Evolutionary conservation across 2,329 filamentous ascomycete genomes (phyloP).

Genomic region (Epicoccum nigrum): DNA sequence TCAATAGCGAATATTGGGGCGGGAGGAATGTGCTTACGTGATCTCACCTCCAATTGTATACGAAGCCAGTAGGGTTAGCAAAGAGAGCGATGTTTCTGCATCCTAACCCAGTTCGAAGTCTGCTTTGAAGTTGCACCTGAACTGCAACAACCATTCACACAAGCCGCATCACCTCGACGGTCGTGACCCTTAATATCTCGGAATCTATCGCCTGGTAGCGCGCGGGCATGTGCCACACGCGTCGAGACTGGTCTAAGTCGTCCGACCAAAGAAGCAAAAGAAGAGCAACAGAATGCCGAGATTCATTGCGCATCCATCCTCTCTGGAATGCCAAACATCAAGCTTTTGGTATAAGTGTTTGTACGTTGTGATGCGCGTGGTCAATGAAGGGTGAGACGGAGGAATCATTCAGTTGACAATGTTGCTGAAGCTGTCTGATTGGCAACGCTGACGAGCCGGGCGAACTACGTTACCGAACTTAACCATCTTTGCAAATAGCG

Average conservation of each 20-base stretch:
- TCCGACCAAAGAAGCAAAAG: neutral
- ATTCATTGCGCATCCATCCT: neutral
- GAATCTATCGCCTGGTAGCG: neutral
- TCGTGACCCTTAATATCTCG: constrained; percentile 3
- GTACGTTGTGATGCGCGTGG: neutral
- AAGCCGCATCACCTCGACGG: neutral
- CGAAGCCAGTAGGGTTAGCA: no score
- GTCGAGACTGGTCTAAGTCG: neutral
- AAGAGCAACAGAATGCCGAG: neutral
- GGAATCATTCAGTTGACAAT: neutral
- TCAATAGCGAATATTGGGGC: no score
- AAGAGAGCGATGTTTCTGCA: no score
- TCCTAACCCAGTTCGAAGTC: neutral
- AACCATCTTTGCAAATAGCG: neutral
- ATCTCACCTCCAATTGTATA: no score
- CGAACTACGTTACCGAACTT: neutral
- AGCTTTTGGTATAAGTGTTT: neutral
- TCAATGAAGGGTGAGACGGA: neutral
- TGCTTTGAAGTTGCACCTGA: constrained; percentile 1
- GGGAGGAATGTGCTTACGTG: no score
- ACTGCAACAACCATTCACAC: constrained; percentile 1
- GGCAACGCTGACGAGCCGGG: neutral
- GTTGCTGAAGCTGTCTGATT: constrained; percentile 6
- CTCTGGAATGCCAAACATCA: no score
- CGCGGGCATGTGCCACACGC: neutral